A percentile compares a stretch with the other conserved stretches of the same genome.
Evolutionary conservation across 1,284 basidiomycete genomes (phyloP).

Genomic region (Ganoderma lucidum): DNA sequence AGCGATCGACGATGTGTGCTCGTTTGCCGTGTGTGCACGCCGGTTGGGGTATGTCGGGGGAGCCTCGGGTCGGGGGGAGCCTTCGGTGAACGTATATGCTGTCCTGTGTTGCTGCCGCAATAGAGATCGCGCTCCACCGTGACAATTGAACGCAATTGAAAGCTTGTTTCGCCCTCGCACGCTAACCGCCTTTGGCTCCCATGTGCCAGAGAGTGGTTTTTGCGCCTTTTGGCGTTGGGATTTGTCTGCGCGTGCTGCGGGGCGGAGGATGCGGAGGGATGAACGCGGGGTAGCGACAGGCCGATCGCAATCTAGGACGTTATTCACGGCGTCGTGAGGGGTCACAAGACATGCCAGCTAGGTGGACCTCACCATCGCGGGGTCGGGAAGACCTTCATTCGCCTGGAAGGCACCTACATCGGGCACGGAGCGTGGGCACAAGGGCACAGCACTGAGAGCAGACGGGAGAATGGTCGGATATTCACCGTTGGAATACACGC

Average conservation of each 20-base stretch:
- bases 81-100: not conserved
- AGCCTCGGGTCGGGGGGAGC: constrained; percentile 29
- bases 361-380: not conserved
- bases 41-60: constrained; percentile 32
- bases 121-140: not conserved
- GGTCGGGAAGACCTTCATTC: constrained; percentile 8
- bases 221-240: not conserved
- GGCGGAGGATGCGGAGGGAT: not conserved
- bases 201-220: constrained; percentile 15
- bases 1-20: constrained; percentile 27
- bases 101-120: constrained; percentile 1
- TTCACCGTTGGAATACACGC: constrained; percentile 32
- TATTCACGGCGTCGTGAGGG: not conserved
- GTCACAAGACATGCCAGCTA: no score
- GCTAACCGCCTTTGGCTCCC: constrained; percentile 29
- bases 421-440: constrained; percentile 11
- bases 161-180: constrained; percentile 32
- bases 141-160: constrained; percentile 26
- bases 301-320: not conserved
- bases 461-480: constrained; percentile 32
- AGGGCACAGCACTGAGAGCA: constrained; percentile 26
- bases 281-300: not conserved
- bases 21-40: constrained; percentile 28
- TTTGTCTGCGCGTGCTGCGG: not conserved
- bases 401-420: constrained; percentile 6